phyloP scores from a whole-genome alignment of 306 rosid genomes.

The Sicyos baderoa region DNA sequence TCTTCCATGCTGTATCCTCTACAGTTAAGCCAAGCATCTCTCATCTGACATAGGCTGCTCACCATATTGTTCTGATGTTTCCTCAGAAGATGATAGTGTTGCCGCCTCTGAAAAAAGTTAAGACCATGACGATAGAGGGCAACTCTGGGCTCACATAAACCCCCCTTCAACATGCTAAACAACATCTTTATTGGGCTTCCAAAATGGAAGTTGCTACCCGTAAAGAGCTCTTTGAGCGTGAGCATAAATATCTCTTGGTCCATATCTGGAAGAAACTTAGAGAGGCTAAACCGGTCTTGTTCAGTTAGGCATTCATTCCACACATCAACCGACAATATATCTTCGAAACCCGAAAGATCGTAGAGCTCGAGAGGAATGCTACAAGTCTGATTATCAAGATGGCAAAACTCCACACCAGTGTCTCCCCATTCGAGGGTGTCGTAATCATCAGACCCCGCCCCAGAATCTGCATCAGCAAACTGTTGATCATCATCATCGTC shows the following conservation, averaged over 20 bases:
- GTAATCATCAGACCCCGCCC: slow-evolving; percentile 98
- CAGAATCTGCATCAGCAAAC: slow-evolving; percentile 90
- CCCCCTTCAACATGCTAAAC: slow-evolving; percentile 88
- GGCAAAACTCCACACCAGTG: slow-evolving; percentile 91
- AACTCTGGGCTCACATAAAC: slow-evolving; percentile 92
- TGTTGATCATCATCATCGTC: slow-evolving; percentile 76
- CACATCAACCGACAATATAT: slow-evolving; percentile 69
- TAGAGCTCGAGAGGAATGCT: slow-evolving; percentile 84
- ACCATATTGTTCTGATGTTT: slow-evolving; percentile 87
- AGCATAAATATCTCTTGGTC: slow-evolving; percentile 70
- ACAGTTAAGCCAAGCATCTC: slow-evolving; percentile 94
- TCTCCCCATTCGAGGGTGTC: slow-evolving; percentile 95
- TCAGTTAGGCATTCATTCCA: slow-evolving; percentile 90
- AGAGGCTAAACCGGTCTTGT: slow-evolving; percentile 73
- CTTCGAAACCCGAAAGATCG: slow-evolving; percentile 80
- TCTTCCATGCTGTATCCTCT: slow-evolving; percentile 87
- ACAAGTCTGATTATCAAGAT: slow-evolving; percentile 85
- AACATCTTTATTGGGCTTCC: slow-evolving; percentile 77
- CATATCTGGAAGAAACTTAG: slow-evolving; percentile 85
- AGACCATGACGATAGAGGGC: slow-evolving; percentile 87
- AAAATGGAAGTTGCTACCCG: slow-evolving; percentile 73
- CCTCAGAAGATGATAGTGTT: slow-evolving; percentile 81
- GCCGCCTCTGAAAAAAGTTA: slow-evolving; percentile 65
- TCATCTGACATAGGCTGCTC: slow-evolving; percentile 72
- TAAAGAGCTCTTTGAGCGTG: slow-evolving; percentile 65